These are phyloP conservation scores for Raddia guianensis DNA, from an alignment of 176 grass and related monocot species.

Conservation along the genomic window DNA sequence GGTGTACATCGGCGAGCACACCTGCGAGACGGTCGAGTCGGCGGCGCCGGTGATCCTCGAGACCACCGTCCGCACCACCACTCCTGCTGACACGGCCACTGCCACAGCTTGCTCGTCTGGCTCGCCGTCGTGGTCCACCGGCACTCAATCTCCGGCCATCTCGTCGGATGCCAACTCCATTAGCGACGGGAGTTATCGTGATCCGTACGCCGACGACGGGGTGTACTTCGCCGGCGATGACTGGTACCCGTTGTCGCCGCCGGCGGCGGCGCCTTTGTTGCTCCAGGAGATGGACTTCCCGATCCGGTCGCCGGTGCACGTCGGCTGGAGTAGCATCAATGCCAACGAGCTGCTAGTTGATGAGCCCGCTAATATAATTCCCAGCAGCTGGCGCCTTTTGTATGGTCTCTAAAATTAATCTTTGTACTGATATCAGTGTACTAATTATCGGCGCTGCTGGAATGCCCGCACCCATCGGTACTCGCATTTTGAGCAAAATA, in stretches of 20 bases:
- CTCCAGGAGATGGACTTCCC: conserved; percentile 38
- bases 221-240: background rate
- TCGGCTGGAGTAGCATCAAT: background rate
- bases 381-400: background rate
- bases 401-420: background rate
- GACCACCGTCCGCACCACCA: conserved; percentile 17
- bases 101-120: background rate
- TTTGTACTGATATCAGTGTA: too few relatives aligned
- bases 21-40: conserved; percentile 30
- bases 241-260: background rate
- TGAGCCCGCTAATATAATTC: background rate
- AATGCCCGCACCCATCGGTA: too few relatives aligned
- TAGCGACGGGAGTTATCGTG: background rate
- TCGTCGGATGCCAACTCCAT: background rate
- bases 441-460: too few relatives aligned
- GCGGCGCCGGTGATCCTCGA: conserved; percentile 49
- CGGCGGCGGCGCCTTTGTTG: background rate
- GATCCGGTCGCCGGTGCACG: conserved; percentile 50
- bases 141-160: conserved; percentile 17
- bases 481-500: too few relatives aligned
- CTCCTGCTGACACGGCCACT: too few relatives aligned
- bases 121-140: background rate
- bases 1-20: conserved; percentile 34
- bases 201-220: background rate
- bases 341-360: background rate